Evolutionary conservation across 78 protist species (phyloP).

Genomic region (Capsaspora owczarzaki): DNA sequence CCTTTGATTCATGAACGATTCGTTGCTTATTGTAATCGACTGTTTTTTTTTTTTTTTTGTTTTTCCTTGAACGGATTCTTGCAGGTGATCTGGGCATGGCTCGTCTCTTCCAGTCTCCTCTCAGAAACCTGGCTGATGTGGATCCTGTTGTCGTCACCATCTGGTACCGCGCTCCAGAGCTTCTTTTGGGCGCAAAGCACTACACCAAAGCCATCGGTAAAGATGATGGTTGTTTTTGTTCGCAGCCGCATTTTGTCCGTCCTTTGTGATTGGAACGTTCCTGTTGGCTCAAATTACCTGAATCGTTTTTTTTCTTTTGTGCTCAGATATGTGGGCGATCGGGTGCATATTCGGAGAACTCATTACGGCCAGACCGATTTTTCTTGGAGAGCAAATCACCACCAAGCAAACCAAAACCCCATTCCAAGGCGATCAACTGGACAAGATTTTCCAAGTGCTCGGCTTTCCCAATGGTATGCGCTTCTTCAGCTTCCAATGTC

Average conservation of each 20-base stretch:
- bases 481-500: background rate
- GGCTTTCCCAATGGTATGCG: slow-evolving; percentile 43
- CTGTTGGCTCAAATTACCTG: background rate
- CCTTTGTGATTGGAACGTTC: background rate
- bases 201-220: slow-evolving; percentile 74
- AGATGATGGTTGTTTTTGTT: background rate
- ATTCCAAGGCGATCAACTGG: slow-evolving; percentile 63
- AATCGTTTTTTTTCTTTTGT: background rate
- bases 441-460: slow-evolving; percentile 50
- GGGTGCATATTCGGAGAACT: slow-evolving; percentile 84
- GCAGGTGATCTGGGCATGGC: slow-evolving; percentile 68
- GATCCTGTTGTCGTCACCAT: slow-evolving; percentile 78
- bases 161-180: slow-evolving; percentile 91
- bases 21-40: background rate
- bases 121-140: slow-evolving; percentile 17
- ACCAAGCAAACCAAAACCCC: slow-evolving; percentile 23
- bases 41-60: background rate
- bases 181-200: slow-evolving; percentile 76
- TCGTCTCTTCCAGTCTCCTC: slow-evolving; percentile 54
- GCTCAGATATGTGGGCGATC: slow-evolving; percentile 69
- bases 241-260: background rate
- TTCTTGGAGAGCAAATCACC: slow-evolving; percentile 58
- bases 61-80: background rate
- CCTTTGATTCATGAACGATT: background rate
- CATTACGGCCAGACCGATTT: slow-evolving; percentile 51